Evolutionary conservation across 2,329 filamentous ascomycete species (phyloP), one percentile per base, ranked within the genome.

Genomic region (Exophiala calicioides): DNA sequence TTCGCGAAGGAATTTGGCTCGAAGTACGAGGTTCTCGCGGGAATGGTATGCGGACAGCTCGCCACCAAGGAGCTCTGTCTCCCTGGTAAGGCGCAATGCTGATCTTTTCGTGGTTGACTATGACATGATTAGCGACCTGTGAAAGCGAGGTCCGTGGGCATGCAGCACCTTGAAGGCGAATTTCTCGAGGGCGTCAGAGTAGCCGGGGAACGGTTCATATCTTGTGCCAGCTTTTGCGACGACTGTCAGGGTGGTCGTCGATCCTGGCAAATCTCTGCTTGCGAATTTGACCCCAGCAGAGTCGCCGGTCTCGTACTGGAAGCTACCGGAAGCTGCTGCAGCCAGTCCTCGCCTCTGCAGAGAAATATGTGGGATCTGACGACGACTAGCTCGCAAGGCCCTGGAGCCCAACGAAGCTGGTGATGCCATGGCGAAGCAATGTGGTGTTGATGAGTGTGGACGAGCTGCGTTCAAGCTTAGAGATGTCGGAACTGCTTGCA

Each of bases 151-250:
- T 13, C 33, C 29, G 41, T 15, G 8, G 18, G 6, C 12, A 23
- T 33, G 19, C 64, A 72, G 62, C 69, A 90, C 93, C 88, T 95
- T 95, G 83, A 96, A 98, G 58, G 94, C 91, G 76, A 94, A 98
- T 70, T 89, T 87, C 76, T 93, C 87, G 59, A 98, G 80, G 49
- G 86, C 91, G 66, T 90, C 86, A 57, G 91, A 86, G 70, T 96
- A 80, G 58, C 93, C 93, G 55, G 93, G 93, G 59, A 87, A 79
- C 56, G 88, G 81, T 77, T 98, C 85, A 73, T 91, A 97, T 71
- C 93, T 81, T 57, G 91, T 94, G 65, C 93, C 93, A 56, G 90
- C 93, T 79, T 95, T 95, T 60, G 90, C 83, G 67, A 98, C 88
- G 58, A 98, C 73, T 46, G 90, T 90, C 59, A 98, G 80, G 65